Evolutionary conservation across 768 basidiomycete species (phyloP), one percentile per base, ranked within the genome.

Genomic region (Russula griseocarnosa): DNA sequence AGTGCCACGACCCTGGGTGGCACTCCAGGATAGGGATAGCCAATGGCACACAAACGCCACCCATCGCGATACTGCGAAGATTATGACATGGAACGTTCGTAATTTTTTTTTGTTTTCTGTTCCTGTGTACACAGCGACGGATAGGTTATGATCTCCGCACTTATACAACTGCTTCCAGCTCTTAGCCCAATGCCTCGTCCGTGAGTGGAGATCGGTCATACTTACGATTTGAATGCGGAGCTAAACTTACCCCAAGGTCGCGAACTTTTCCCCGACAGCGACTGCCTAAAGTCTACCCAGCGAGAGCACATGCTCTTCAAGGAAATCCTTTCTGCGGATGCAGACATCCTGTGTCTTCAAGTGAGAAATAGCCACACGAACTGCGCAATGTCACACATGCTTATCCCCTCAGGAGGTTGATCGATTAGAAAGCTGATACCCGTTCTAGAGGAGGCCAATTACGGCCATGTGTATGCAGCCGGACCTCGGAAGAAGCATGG

Each of bases 11-110:
- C 69, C 72, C 62, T 83, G 82, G 82, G 44, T 76, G 50, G 67
- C 70, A 14, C 67, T 76, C 34, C 59, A 66, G 5, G 38, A 49
- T 14, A 34, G 47, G n/a, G n/a, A n/a, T n/a, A n/a, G n/a, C n/a
- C n/a, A n/a, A n/a, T n/a, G n/a, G 32, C 53, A 14, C 53, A 38
- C 62, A n/a, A 42, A 24, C 9, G 11, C 38, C 40, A 54, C 54
- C 13, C 67, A 40, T 16, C 66, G n/a, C n/a, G n/a, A n/a, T n/a
- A n/a, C 30, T 3, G 63, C 86, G 65, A 89, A 79, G 70, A 72
- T 94, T 55, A 78, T 90, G 77, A 88, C 88, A 5, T 94, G 91
- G 90, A 94, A 94, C 78, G 89, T 93, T 63, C 67, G 89, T 86
- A 24, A 30, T 38, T 57, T 66, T 65, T 50, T 40, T 62, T 66